A percentile compares a stretch with the other conserved stretches of the same genome.
Conservation (phyloP, 1,284 basidiomycete species). For the Cutaneotrichosporon sp. region DNA sequence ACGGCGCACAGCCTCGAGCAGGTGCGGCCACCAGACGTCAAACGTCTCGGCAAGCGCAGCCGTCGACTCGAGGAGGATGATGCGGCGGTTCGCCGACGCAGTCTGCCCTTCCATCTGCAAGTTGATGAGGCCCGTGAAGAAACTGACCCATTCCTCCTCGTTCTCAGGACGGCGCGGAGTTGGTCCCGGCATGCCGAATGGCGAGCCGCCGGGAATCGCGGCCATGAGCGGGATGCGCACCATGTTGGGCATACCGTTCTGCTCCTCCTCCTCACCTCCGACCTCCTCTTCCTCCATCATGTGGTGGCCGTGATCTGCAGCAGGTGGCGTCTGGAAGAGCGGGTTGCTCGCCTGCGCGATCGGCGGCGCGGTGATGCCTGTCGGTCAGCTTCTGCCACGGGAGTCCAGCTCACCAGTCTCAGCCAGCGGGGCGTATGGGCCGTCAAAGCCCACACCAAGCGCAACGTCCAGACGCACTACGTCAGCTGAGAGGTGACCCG, state of each 20-base stretch:
- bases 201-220: constrained; percentile 10
- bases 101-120: constrained; percentile 21
- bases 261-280: constrained; percentile 20
- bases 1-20: constrained; percentile 70
- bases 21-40: constrained; percentile 72
- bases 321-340: constrained; percentile 62
- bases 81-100: constrained; percentile 52
- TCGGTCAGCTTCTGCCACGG: constrained; percentile 2
- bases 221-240: constrained; percentile 23
- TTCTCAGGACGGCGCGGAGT: constrained; percentile 15
- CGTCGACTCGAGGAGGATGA: constrained; percentile 79
- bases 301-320: constrained; percentile 14
- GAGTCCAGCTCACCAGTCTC: constrained; percentile 71
- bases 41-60: constrained; percentile 69
- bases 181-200: constrained; percentile 15
- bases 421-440: constrained; percentile 53
- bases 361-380: constrained; percentile 29
- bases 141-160: constrained; percentile 36
- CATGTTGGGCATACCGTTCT: constrained; percentile 19
- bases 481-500: constrained; percentile 68
- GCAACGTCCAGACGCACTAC: constrained; percentile 69
- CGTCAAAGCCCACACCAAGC: constrained; percentile 69
- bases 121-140: constrained; percentile 42
- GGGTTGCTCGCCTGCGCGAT: constrained; percentile 30
- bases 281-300: constrained; percentile 20